These are phyloP conservation scores for Neurospora sp. DNA, from an alignment of 2,329 filamentous ascomycete genomes.

Conservation along the genomic window DNA sequence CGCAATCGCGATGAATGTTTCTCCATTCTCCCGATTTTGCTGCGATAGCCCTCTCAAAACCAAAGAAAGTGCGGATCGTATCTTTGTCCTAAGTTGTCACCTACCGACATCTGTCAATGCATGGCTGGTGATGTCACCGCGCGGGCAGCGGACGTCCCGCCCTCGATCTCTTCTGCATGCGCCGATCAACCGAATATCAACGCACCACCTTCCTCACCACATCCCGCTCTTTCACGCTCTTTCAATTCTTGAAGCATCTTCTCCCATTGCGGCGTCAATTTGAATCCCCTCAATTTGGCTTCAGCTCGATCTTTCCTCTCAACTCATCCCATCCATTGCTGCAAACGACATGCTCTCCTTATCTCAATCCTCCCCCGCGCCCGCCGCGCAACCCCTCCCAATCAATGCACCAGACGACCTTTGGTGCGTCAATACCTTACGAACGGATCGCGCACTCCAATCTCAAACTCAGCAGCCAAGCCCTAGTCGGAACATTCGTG, in stretches of 20 bases:
- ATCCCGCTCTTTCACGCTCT: not conserved
- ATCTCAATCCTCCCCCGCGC: not conserved
- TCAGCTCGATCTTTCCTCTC: not conserved
- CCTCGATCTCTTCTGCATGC: not conserved
- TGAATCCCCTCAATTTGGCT: not conserved
- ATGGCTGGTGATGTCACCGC: not conserved
- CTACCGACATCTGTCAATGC: not conserved
- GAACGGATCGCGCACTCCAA: not conserved
- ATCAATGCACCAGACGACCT: not conserved
- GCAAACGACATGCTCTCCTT: not conserved
- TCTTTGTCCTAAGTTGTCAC: not conserved
- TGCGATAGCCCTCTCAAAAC: not conserved
- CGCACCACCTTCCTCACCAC: not conserved
- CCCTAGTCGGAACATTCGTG: not conserved
- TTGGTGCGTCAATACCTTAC: not conserved
- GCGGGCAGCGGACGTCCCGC: not conserved
- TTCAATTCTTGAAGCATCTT: not conserved
- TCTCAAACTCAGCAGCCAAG: not conserved
- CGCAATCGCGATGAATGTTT: too few species aligned
- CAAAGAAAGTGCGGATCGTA: too few species aligned
- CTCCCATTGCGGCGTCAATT: not conserved
- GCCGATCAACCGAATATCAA: not conserved
- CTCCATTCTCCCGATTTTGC: too few species aligned
- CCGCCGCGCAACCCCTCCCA: not conserved
- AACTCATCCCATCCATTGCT: not conserved